A percentile compares a stretch with the other conserved stretches of the same genome.
These are phyloP conservation scores for Candida coquimbonensis DNA, from an alignment of 805 yeast genomes.

Conservation along the genomic window DNA sequence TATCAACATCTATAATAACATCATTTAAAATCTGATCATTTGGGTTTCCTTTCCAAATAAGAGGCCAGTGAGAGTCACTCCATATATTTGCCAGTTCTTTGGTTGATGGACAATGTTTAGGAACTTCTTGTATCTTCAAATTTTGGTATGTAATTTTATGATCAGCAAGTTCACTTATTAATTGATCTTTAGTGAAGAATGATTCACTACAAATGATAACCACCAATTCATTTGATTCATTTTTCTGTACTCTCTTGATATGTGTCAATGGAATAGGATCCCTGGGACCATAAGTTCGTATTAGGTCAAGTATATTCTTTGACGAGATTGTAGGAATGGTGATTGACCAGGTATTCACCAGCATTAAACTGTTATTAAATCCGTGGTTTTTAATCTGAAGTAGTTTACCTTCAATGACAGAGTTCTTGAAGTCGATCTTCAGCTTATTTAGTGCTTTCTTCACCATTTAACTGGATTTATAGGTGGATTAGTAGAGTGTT, in stretches of 20 bases:
- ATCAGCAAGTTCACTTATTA: conserved; percentile 17
- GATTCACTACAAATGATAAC: conserved; percentile 39
- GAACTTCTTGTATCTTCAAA: conserved; percentile 34
- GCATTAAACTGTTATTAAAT: conserved; percentile 18
- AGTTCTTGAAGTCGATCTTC: conserved; percentile 38
- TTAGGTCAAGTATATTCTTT: conserved; percentile 15
- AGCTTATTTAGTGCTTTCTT: conserved; percentile 28
- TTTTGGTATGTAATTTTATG: conserved; percentile 15
- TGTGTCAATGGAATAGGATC: conserved; percentile 30
- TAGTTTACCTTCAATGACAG: conserved; percentile 38
- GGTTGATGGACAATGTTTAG: conserved; percentile 59
- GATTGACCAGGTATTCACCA: conserved; percentile 42
- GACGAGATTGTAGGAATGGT: conserved; percentile 34
- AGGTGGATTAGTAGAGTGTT: background rate
- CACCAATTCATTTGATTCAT: conserved; percentile 21
- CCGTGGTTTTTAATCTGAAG: conserved; percentile 34
- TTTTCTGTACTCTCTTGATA: conserved; percentile 49
- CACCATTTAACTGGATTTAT: conserved; percentile 23
- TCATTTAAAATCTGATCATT: conserved; percentile 60
- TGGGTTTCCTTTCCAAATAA: conserved; percentile 92
- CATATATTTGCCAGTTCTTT: conserved; percentile 61
- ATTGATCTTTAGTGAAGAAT: conserved; percentile 21
- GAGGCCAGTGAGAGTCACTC: conserved; percentile 75
- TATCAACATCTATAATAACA: conserved; percentile 39
- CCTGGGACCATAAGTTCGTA: conserved; percentile 18